Conservation (phyloP, 1,284 basidiomycete genomes). For the Acaromyces ingoldii region DNA sequence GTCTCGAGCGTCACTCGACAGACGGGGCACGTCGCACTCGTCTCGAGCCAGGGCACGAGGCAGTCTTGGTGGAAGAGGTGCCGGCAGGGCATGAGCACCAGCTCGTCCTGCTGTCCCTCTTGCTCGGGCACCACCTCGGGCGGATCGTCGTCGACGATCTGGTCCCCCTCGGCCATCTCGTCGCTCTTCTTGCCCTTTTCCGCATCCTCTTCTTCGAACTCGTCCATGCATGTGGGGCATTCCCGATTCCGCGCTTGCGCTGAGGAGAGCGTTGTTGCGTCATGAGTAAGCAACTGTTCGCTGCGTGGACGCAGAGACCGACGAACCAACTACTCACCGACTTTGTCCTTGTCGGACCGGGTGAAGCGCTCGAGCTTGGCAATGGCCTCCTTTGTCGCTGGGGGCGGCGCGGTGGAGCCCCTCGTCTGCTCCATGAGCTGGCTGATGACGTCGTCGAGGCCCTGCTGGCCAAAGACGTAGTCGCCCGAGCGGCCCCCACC, state of each 20-base stretch:
- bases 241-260: slow-evolving; percentile 31
- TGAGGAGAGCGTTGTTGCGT: background rate
- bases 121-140: slow-evolving; percentile 12
- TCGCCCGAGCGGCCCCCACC: slow-evolving; percentile 29
- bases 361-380: slow-evolving; percentile 28
- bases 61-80: slow-evolving; percentile 43
- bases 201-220: slow-evolving; percentile 15
- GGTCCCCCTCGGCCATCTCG: no score
- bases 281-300: background rate
- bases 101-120: slow-evolving; percentile 27
- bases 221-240: slow-evolving; percentile 43
- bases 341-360: slow-evolving; percentile 12
- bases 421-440: slow-evolving; percentile 45
- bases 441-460: slow-evolving; percentile 41
- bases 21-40: slow-evolving; percentile 42
- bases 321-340: slow-evolving; percentile 9
- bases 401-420: slow-evolving; percentile 29
- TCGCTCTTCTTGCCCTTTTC: background rate
- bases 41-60: slow-evolving; percentile 37
- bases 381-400: slow-evolving; percentile 35
- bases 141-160: slow-evolving; percentile 13
- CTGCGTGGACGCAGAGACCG: background rate
- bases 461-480: slow-evolving; percentile 37
- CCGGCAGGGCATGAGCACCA: slow-evolving; percentile 35
- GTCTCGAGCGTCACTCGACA: slow-evolving; percentile 17